phyloP scores from a whole-genome alignment of 2,329 filamentous ascomycete species.

The Aspergillus aculeatinus region DNA sequence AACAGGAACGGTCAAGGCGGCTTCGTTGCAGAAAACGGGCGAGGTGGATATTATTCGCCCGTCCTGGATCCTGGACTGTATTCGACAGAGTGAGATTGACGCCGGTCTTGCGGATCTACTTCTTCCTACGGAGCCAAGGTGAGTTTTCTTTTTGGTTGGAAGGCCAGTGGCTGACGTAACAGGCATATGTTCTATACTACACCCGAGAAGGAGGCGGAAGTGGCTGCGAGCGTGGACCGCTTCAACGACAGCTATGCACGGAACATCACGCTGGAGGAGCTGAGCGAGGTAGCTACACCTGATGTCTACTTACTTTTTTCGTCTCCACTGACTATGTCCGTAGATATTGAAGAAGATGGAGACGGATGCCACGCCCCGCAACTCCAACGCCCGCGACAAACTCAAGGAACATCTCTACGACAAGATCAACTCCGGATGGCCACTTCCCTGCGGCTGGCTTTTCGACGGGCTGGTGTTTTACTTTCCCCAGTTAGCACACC shows the following conservation, averaged over 20 bases:
- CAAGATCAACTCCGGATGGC: slow-evolving; percentile 32
- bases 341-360: slow-evolving; percentile 40
- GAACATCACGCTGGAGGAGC: slow-evolving; percentile 64
- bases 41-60: slow-evolving; percentile 72
- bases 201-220: slow-evolving; percentile 54
- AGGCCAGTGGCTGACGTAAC: slow-evolving; percentile 11
- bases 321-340: not conserved
- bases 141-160: slow-evolving; percentile 29
- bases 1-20: slow-evolving; percentile 68
- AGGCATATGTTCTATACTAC: slow-evolving; percentile 72
- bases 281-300: slow-evolving; percentile 44
- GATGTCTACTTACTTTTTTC: not conserved
- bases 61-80: slow-evolving; percentile 79
- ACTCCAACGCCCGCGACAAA: slow-evolving; percentile 51
- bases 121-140: slow-evolving; percentile 63
- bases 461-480: slow-evolving; percentile 50
- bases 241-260: slow-evolving; percentile 82
- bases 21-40: slow-evolving; percentile 73
- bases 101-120: slow-evolving; percentile 55
- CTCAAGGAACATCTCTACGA: slow-evolving; percentile 58
- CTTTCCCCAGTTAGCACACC: slow-evolving; percentile 33
- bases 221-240: slow-evolving; percentile 66
- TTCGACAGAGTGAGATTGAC: slow-evolving; percentile 60
- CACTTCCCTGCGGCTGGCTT: slow-evolving; percentile 45
- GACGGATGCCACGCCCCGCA: slow-evolving; percentile 41